Evolutionary conservation across 495 filamentous ascomycete species (phyloP).

Genomic region (Aspergillus mulundensis): DNA sequence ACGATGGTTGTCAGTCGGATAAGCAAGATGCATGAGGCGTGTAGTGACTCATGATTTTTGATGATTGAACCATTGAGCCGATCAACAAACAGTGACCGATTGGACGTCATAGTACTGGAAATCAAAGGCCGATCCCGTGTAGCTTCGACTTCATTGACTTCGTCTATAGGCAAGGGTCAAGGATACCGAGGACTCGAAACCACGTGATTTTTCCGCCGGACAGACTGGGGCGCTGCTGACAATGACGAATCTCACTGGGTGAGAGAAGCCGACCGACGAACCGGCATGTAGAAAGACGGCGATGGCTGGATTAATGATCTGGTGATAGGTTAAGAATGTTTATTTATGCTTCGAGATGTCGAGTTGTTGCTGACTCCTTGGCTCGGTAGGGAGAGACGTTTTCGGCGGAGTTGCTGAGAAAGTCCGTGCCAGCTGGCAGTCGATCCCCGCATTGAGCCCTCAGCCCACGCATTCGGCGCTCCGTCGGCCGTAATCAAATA

Average conservation of each 20-base stretch:
- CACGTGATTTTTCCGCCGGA: background rate
- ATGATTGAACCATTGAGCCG: background rate
- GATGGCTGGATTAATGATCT: background rate
- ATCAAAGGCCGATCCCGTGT: background rate
- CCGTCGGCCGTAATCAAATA: conserved; percentile 2
- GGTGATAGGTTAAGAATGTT: background rate
- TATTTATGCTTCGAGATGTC: background rate
- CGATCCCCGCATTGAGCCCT: conserved; percentile 7
- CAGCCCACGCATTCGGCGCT: background rate
- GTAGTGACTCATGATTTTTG: background rate
- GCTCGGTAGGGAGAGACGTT: background rate
- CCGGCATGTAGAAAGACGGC: background rate
- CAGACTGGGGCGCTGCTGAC: background rate
- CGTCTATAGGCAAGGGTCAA: too few relatives aligned
- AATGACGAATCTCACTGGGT: background rate
- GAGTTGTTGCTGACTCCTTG: background rate
- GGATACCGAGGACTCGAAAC: background rate
- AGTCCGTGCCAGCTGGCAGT: background rate
- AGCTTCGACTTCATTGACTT: too few relatives aligned
- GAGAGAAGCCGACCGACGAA: background rate
- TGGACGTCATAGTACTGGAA: background rate
- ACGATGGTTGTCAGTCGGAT: background rate
- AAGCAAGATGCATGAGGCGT: background rate
- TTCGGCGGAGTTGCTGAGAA: background rate
- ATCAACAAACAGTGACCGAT: background rate